Evolutionary conservation across 306 rosid species (phyloP), one percentile per base, ranked within the genome.

Genomic region (Boehmeria nivea): DNA sequence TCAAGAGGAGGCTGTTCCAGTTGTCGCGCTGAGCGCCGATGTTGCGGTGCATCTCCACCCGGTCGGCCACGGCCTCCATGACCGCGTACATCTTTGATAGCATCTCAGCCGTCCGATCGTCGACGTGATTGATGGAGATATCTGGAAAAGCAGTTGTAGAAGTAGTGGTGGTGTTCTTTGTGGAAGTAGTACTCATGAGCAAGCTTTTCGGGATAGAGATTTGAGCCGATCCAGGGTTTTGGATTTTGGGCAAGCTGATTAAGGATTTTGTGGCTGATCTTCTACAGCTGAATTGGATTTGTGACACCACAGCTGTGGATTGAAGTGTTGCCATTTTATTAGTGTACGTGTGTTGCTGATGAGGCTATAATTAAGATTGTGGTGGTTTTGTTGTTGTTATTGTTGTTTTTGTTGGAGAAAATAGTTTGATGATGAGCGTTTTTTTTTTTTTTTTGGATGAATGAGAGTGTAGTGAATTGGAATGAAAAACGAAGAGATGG

Each of bases 21-120:
- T 81, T 83, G 63, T 89, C 94, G 3, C 95, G 89, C 40, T 89
- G 97, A 16, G 48, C 73, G 11, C 88, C 90, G 1, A 89, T 37
- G 49, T 81, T 83, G 12, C 61, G 78, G 63, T 89, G 97, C 88
- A 83, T 75, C 76, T 83, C 97, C 51, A 76, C 28, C 74, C 97
- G 83, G 12, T 89, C 95, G 11, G 76, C 70, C 34, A 76, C 72
- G 11, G 65, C 66, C 52, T 83, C 90, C 80, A 81, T 60, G 14
- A 89, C 66, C 49, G 80, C 51, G 51, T 76, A 74, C 53, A 89
- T 66, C 78, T 83, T 76, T 26, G 44, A 57, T 45, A 50, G 28
- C 43, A 44, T 37, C 56, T 47, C 61, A 15, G 66, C 50, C 34
- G 42, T 26, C 33, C 59, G 12, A 52, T 52, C 27, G 48, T 14